Percentiles rank a stretch among this genome's conserved stretches.
These are phyloP conservation scores for Fusarium acutatum DNA, from an alignment of 2,329 filamentous ascomycete species.

Conservation along the genomic window DNA sequence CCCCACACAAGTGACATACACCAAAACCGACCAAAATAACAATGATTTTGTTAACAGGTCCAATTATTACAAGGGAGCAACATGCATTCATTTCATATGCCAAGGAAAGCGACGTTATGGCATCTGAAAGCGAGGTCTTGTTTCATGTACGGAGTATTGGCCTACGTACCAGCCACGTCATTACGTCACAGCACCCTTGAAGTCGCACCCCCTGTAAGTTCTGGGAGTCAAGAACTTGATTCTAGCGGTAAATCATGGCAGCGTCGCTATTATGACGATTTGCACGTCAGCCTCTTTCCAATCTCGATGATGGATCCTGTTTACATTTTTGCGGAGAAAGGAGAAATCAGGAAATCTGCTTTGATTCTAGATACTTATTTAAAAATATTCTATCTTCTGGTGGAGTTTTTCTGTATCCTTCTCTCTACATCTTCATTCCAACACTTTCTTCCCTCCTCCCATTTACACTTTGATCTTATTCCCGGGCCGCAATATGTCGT, in stretches of 20 bases:
- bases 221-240: slow-evolving; percentile 7
- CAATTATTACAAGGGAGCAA: not conserved
- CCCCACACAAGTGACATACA: not conserved
- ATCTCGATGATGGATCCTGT: slow-evolving; percentile 16
- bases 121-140: not conserved
- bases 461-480: not conserved
- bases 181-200: slow-evolving; percentile 10
- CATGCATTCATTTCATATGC: not conserved
- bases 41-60: not conserved
- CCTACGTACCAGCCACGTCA: not conserved
- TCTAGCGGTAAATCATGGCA: slow-evolving; percentile 20
- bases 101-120: not conserved
- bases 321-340: not conserved
- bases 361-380: slow-evolving; percentile 7
- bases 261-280: slow-evolving; percentile 29
- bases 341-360: slow-evolving; percentile 9
- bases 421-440: slow-evolving; percentile 15
- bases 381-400: slow-evolving; percentile 6
- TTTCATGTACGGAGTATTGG: not conserved
- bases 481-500: slow-evolving; percentile 18
- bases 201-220: not conserved
- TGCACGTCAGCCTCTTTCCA: slow-evolving; percentile 21
- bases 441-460: not conserved
- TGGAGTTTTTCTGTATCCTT: slow-evolving; percentile 21
- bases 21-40: not conserved